Conservation (phyloP, 768 basidiomycete genomes). For the Amanita phalloides region DNA sequence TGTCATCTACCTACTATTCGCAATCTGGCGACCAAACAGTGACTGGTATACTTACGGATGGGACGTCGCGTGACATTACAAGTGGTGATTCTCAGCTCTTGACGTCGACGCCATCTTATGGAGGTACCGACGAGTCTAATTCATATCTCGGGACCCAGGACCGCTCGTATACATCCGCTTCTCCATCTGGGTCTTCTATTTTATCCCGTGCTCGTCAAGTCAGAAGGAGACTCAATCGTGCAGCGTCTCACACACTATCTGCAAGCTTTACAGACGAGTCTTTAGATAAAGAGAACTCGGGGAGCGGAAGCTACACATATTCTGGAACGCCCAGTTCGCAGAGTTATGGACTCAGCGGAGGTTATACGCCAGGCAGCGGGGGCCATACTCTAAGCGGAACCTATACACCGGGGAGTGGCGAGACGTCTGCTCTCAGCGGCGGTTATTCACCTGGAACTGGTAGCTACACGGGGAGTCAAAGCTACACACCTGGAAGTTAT, state of each 20-base stretch:
- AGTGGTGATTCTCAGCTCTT: constrained; percentile 25
- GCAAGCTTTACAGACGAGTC: constrained; percentile 29
- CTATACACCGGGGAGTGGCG: constrained; percentile 12
- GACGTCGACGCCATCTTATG: constrained; percentile 40
- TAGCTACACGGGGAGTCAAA: constrained; percentile 17
- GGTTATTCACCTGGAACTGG: constrained; percentile 18
- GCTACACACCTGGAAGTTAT: constrained; percentile 14
- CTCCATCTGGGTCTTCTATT: constrained; percentile 34
- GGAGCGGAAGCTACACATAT: constrained; percentile 13
- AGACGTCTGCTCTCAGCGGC: constrained; percentile 2
- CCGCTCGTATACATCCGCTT: constrained; percentile 27
- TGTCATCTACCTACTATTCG: constrained; percentile 28
- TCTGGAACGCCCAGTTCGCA: constrained; percentile 3
- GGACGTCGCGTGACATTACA: constrained; percentile 19
- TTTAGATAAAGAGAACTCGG: constrained; percentile 49
- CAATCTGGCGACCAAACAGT: constrained; percentile 17
- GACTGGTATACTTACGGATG: constrained; percentile 19
- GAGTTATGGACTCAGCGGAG: constrained; percentile 4
- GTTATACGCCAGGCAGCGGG: constrained; percentile 9
- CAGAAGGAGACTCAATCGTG: constrained; percentile 33
- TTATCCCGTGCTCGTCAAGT: constrained; percentile 52
- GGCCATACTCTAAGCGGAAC: constrained; percentile 9
- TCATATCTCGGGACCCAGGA: constrained; percentile 47
- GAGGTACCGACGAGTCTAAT: constrained; percentile 35
- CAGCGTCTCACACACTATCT: constrained; percentile 31